Evolutionary conservation across 306 rosid species (phyloP).

Genomic region (Betula pendula): DNA sequence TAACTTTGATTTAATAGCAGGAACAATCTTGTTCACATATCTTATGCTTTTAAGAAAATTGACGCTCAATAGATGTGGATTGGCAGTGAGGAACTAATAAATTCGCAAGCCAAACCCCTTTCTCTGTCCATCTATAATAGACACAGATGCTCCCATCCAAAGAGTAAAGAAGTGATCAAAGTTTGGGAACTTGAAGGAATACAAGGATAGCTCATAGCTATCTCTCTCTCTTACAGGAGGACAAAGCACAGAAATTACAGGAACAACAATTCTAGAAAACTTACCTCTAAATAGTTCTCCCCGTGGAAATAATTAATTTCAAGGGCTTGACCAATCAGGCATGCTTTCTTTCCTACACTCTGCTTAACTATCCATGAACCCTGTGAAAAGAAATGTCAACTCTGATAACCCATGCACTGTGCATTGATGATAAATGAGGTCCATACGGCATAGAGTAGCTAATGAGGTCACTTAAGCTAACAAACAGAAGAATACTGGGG

Average conservation of each 20-base stretch:
- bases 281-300: slow-evolving; percentile 84
- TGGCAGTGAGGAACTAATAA: background rate
- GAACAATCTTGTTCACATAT: background rate
- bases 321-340: slow-evolving; percentile 75
- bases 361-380: slow-evolving; percentile 98
- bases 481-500: background rate
- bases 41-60: background rate
- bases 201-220: background rate
- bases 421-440: background rate
- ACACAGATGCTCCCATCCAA: background rate
- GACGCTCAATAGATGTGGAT: background rate
- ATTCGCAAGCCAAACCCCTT: background rate
- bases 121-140: background rate
- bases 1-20: background rate
- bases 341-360: slow-evolving; percentile 92
- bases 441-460: background rate
- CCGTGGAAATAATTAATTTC: slow-evolving; percentile 67
- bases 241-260: background rate
- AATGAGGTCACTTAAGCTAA: background rate
- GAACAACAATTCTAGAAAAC: slow-evolving; percentile 3
- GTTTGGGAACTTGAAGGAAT: background rate
- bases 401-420: background rate
- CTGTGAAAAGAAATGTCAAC: slow-evolving; percentile 35
- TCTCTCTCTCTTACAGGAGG: background rate
- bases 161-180: background rate